phyloP scores from a whole-genome alignment of 2,329 filamentous ascomycete genomes.

The Penicillium sumatraense region DNA sequence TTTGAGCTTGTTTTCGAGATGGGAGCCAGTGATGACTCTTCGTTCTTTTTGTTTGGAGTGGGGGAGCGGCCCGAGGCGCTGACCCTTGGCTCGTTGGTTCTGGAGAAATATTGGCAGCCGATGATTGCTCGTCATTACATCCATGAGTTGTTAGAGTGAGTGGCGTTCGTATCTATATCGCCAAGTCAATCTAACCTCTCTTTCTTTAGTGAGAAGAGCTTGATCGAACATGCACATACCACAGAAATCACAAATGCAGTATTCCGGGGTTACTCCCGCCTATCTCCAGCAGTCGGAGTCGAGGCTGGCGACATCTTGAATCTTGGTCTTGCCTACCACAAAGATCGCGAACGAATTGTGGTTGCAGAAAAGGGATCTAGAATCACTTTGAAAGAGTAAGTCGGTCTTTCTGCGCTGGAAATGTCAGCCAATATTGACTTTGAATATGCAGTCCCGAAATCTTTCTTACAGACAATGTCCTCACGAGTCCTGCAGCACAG shows the following conservation, averaged over 20 bases:
- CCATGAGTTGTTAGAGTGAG: conserved; percentile 25
- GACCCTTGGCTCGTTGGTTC: conserved; percentile 29
- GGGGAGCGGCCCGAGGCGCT: conserved; percentile 31
- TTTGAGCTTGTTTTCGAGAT: conserved; percentile 6
- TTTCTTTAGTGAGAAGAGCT: conserved; percentile 16
- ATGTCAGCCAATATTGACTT: background rate
- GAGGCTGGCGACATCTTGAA: conserved; percentile 28
- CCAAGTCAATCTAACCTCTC: background rate
- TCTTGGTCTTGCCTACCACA: conserved; percentile 26
- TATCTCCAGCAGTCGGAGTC: conserved; percentile 20
- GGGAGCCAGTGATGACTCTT: conserved; percentile 25
- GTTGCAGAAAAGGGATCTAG: conserved; percentile 23
- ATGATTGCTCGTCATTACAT: conserved; percentile 32
- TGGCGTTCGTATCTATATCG: background rate
- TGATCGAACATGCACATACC: conserved; percentile 22
- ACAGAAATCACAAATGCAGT: conserved; percentile 22
- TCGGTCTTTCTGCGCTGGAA: background rate
- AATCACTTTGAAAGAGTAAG: conserved; percentile 27
- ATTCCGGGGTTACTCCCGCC: conserved; percentile 23
- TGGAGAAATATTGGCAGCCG: conserved; percentile 33
- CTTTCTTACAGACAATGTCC: conserved; percentile 23
- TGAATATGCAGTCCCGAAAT: conserved; percentile 20
- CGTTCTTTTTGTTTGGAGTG: conserved; percentile 32
- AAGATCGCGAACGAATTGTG: conserved; percentile 27
- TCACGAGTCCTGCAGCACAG: conserved; percentile 19